Base-by-base conservation (phyloP, 1,284 basidiomycete genomes). In the Cystobasidium slooffiae region DNA sequence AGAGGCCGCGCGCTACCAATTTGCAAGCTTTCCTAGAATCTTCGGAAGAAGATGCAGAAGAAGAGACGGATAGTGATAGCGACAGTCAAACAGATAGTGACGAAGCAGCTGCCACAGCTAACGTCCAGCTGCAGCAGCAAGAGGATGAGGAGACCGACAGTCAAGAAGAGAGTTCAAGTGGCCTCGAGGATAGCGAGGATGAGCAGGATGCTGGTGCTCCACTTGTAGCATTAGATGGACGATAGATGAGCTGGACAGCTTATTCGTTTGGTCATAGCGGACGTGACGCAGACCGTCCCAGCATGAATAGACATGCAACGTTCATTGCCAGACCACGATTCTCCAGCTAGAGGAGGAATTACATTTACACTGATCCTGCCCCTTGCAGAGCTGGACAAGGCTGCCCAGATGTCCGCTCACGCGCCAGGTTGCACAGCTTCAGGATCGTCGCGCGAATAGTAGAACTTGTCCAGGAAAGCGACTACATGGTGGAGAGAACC, bases 11-110 rank as follows among this genome's bases (percentile, higher is more conserved):
- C 12, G 31, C 61, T 22, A 22, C 31, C 14, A 52, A 44, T 22
- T 31, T 75, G 63, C 53, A 72, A 20, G 63, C 74, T 12, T 75
- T 75, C 24, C 43, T 75, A 43, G 74, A 58, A n/a, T 49, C 62
- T 8, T 66, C 51, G 52, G 80, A 81, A 31, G 78, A 79, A 3
- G 81, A 84, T 43, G 80, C 81, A 47, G 81, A 81, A 7, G 81
- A 80, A 39, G 81, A 79, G 52, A 31, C 31, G 24, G 51, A 61
- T 1, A 47, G 9, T 44, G 72, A 75, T 9, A 53, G 49, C 31
- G 72, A 65, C 53, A 52, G 64, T n/a, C 52, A 74, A 31, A 47
- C n/a, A 18, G 66, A 73, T n/a, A 49, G 22, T 41, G 46, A 46
- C n/a, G 46, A 46, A 10, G 55, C 18, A 5, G 22, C 51, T 4